phyloP scores from a whole-genome alignment of 2,329 filamentous ascomycete genomes.

The Fusarium aywerte region DNA sequence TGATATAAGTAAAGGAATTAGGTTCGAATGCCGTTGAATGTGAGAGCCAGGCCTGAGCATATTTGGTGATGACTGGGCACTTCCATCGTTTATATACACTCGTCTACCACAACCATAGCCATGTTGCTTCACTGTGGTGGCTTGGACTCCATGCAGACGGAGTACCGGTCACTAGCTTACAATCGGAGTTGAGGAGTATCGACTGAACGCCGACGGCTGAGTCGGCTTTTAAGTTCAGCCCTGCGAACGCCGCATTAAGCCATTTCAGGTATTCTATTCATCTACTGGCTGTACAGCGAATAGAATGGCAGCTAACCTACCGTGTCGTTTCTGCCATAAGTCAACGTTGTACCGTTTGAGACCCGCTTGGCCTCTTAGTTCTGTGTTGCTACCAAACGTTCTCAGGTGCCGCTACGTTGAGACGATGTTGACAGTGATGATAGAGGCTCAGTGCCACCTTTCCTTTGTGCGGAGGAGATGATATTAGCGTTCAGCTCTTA shows the following conservation, averaged over 20 bases:
- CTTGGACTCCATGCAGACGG: neutral
- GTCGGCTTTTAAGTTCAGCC: constrained; percentile 27
- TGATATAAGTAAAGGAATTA: neutral
- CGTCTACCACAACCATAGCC: neutral
- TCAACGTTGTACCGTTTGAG: constrained; percentile 16
- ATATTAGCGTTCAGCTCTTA: constrained; percentile 9
- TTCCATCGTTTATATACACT: constrained; percentile 20
- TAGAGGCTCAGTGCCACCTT: constrained; percentile 6
- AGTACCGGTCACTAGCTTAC: neutral
- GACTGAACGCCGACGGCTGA: constrained; percentile 22
- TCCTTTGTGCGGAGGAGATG: neutral
- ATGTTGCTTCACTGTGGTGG: neutral
- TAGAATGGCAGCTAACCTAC: neutral
- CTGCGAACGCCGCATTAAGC: constrained; percentile 5
- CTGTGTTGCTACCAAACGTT: neutral
- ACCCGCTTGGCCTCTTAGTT: neutral
- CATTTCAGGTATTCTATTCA: neutral
- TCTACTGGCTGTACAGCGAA: neutral
- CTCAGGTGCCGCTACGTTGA: neutral
- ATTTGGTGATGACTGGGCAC: neutral
- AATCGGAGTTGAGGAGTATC: constrained; percentile 17
- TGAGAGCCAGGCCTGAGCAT: neutral
- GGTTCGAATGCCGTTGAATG: neutral
- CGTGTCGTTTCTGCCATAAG: neutral
- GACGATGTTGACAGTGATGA: neutral